Conservation (phyloP, 495 filamentous ascomycete genomes). For the Penicillium paradoxum region DNA sequence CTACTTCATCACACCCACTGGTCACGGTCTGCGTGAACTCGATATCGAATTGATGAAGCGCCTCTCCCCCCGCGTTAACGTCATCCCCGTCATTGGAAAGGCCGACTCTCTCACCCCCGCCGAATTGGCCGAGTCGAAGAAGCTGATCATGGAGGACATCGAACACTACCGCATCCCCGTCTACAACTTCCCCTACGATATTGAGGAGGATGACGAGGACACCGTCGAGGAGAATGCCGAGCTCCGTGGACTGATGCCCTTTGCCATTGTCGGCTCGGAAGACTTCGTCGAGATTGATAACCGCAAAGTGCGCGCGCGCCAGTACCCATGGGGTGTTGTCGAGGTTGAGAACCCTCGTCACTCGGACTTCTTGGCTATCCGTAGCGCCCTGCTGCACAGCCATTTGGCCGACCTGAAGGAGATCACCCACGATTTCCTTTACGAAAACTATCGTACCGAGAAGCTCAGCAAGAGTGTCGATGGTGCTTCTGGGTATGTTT, state of each 20-base stretch:
- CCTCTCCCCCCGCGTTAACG: constrained; percentile 95
- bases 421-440: constrained; percentile 99
- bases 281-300: constrained; percentile 91
- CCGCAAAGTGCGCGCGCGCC: constrained; percentile 84
- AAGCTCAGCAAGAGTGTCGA: constrained; percentile 99
- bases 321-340: constrained; percentile 98
- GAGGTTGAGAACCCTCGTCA: constrained; percentile 99
- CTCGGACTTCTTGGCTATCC: constrained; percentile 96
- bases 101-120: constrained; percentile 95
- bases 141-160: constrained; percentile 99
- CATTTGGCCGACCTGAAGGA: constrained; percentile 98
- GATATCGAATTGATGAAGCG: constrained; percentile 99
- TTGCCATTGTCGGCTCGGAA: constrained; percentile 96
- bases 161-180: constrained; percentile 99
- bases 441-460: constrained; percentile 99
- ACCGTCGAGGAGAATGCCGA: constrained; percentile 99
- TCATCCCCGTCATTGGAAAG: constrained; percentile 97
- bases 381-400: constrained; percentile 92
- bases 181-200: constrained; percentile 99
- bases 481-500: constrained; percentile 76
- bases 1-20: constrained; percentile 98
- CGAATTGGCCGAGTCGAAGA: constrained; percentile 97
- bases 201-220: constrained; percentile 98
- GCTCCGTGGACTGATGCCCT: constrained; percentile 94
- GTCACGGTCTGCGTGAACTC: constrained; percentile 95